These are phyloP conservation scores for Boletus patriciae DNA, from an alignment of 768 basidiomycete species.

Conservation along the genomic window DNA sequence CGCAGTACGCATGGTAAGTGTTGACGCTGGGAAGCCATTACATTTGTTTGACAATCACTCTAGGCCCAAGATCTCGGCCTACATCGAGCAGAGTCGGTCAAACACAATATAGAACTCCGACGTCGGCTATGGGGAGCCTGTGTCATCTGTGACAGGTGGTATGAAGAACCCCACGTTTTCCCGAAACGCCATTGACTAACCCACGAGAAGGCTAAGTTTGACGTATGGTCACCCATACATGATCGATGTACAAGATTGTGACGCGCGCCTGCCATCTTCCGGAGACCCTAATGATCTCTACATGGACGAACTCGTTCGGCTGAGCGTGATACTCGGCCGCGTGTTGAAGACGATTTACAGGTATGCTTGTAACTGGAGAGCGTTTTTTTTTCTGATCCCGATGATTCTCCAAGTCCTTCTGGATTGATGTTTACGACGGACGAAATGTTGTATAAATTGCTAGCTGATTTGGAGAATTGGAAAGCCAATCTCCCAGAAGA, in stretches of 20 bases:
- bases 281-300: constrained; percentile 78
- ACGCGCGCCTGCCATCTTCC: constrained; percentile 88
- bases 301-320: constrained; percentile 86
- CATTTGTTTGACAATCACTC: constrained; percentile 14
- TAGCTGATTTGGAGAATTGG: constrained; percentile 75
- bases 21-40: constrained; percentile 4
- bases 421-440: constrained; percentile 86
- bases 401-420: constrained; percentile 58
- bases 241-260: constrained; percentile 97
- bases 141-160: constrained; percentile 94
- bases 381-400: constrained; percentile 11
- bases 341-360: constrained; percentile 94
- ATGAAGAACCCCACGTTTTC: constrained; percentile 25
- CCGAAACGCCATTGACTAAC: constrained; percentile 1
- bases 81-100: constrained; percentile 87
- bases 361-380: constrained; percentile 37
- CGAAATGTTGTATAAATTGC: constrained; percentile 63
- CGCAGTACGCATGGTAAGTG: constrained; percentile 88
- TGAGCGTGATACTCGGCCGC: constrained; percentile 88
- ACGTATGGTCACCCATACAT: constrained; percentile 93
- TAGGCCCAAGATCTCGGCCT: constrained; percentile 96
- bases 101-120: constrained; percentile 80
- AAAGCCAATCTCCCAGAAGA: constrained; percentile 72
- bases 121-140: constrained; percentile 93
- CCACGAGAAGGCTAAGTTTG: constrained; percentile 65